These are phyloP conservation scores for Elongisporangium senticosum DNA, from an alignment of 352 stramenopile genomes.

Conservation along the genomic window DNA sequence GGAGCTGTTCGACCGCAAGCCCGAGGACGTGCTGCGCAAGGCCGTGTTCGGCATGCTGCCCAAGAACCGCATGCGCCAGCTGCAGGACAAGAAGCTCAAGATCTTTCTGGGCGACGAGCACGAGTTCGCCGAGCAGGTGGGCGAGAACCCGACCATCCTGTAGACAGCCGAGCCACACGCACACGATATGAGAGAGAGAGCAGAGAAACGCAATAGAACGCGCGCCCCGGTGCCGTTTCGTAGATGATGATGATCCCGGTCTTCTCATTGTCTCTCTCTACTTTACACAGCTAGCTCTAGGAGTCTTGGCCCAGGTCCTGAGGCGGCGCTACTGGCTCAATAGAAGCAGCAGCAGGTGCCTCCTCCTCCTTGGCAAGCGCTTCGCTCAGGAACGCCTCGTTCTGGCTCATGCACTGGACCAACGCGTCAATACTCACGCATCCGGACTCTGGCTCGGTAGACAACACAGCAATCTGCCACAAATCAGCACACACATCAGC, in stretches of 20 bases:
- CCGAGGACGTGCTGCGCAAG: slow-evolving; percentile 93
- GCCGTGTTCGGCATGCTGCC: slow-evolving; percentile 97
- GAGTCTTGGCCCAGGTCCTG: too few relatives aligned
- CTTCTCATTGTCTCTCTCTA: not conserved
- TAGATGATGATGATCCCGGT: not conserved
- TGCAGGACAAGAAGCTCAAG: slow-evolving; percentile 95
- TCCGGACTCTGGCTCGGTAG: slow-evolving; percentile 15
- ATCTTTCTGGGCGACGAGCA: slow-evolving; percentile 94
- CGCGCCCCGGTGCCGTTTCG: not conserved
- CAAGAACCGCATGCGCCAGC: slow-evolving; percentile 94
- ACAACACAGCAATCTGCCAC: slow-evolving; percentile 29
- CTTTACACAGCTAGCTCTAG: not conserved
- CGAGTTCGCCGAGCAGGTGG: slow-evolving; percentile 88
- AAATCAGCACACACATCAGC: not conserved
- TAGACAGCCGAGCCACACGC: slow-evolving; percentile 18
- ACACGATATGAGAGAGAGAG: slow-evolving; percentile 7
- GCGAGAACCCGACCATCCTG: slow-evolving; percentile 76
- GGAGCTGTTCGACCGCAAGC: slow-evolving; percentile 93
- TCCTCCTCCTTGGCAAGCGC: not conserved
- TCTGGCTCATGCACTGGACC: slow-evolving; percentile 21
- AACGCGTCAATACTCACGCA: slow-evolving; percentile 36
- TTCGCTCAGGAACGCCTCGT: slow-evolving; percentile 16
- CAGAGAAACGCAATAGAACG: slow-evolving; percentile 3
- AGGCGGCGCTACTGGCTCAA: not conserved
- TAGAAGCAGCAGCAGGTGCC: too few relatives aligned